These are phyloP conservation scores for Cornus suecica DNA, from an alignment of 148 eudicot genomes.

Conservation along the genomic window DNA sequence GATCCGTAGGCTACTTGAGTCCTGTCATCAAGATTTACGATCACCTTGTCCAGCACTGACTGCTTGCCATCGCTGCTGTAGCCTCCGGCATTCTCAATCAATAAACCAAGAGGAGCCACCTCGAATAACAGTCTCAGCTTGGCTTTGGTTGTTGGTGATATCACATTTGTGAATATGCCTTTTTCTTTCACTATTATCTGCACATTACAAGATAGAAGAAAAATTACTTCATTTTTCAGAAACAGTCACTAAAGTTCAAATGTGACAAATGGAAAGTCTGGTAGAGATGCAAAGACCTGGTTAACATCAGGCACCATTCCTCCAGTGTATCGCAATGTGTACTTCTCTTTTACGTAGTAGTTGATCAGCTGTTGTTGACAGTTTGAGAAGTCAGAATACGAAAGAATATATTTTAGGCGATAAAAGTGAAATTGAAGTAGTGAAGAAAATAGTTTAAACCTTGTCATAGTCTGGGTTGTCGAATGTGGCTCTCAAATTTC, in stretches of 20 bases:
- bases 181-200: slow-evolving; percentile 98
- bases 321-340: slow-evolving; percentile 98
- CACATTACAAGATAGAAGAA: slow-evolving; percentile 1
- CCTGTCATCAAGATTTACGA: slow-evolving; percentile 70
- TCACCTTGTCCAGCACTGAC: slow-evolving; percentile 83
- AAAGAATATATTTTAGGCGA: not conserved
- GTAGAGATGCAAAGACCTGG: slow-evolving; percentile 49
- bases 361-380: slow-evolving; percentile 61
- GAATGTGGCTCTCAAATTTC: slow-evolving; percentile 88
- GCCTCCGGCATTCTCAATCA: slow-evolving; percentile 95
- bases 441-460: slow-evolving; percentile 31
- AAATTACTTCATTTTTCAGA: not conserved
- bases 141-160: slow-evolving; percentile 89
- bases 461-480: slow-evolving; percentile 90
- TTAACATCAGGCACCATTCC: slow-evolving; percentile 99
- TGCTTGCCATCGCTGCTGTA: slow-evolving; percentile 85
- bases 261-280: not conserved
- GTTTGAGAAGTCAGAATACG: slow-evolving; percentile 2
- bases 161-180: slow-evolving; percentile 91
- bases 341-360: slow-evolving; percentile 85
- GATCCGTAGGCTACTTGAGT: slow-evolving; percentile 99
- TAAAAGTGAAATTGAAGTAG: not conserved
- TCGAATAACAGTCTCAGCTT: slow-evolving; percentile 88
- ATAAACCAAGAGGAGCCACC: slow-evolving; percentile 91
- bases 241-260: not conserved